These are phyloP conservation scores for Eucalyptus regnans DNA, from an alignment of 345 rosid genomes.

Conservation along the genomic window DNA sequence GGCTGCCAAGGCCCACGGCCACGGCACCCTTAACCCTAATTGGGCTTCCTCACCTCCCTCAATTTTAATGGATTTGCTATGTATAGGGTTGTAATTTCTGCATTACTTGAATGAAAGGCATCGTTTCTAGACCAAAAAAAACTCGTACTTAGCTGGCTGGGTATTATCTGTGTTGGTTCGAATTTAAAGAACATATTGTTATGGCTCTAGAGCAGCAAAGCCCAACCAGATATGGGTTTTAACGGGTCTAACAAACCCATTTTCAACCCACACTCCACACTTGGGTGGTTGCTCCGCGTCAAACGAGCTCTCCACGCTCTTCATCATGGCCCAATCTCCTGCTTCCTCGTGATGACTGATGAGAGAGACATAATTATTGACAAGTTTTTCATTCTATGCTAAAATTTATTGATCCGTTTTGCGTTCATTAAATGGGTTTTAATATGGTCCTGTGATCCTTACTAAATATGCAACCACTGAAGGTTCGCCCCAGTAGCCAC, in stretches of 20 bases:
- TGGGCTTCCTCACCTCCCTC: no score
- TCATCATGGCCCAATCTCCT: background rate
- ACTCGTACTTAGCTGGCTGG: background rate
- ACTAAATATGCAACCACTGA: background rate
- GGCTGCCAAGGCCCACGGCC: no score
- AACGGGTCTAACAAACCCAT: background rate
- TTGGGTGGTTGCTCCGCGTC: background rate
- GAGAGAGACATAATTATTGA: background rate
- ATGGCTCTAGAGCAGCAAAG: background rate
- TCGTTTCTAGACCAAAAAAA: no score
- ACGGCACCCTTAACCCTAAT: no score
- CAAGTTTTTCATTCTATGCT: background rate
- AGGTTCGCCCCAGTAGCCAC: no score
- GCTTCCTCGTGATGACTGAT: background rate
- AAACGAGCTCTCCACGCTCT: background rate
- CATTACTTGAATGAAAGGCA: no score
- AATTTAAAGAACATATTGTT: background rate
- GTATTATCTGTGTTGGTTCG: background rate
- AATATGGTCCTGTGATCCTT: background rate
- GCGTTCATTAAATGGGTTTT: background rate
- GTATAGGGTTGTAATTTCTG: no score
- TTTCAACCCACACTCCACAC: background rate
- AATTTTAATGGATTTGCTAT: no score
- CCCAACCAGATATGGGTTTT: background rate
- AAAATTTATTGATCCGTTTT: background rate